phyloP scores from a whole-genome alignment of 2,329 filamentous ascomycete species.

The Dryadomyces sulphureus region DNA sequence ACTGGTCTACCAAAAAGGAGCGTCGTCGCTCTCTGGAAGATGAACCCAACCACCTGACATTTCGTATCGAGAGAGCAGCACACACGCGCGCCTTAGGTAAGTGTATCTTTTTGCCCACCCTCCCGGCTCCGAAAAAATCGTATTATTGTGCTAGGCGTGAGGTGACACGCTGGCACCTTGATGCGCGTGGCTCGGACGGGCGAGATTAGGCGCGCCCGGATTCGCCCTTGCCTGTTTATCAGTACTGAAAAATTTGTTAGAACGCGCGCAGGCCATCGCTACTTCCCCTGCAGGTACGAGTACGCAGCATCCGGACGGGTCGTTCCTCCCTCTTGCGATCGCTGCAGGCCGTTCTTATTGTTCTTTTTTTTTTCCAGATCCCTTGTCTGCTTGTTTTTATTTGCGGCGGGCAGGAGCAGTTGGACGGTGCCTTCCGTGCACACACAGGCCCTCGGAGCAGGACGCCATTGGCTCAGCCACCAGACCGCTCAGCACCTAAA shows the following conservation, averaged over 20 bases:
- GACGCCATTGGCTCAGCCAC: neutral
- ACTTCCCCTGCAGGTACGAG: neutral
- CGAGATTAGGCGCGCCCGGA: neutral
- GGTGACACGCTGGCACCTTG: neutral
- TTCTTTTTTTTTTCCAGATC: no score
- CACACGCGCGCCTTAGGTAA: conserved; percentile 19
- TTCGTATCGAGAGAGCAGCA: no score
- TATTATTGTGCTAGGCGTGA: neutral
- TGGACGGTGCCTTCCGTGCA: no score
- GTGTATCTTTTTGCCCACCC: conserved; percentile 13
- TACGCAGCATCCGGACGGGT: no score
- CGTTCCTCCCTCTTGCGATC: no score
- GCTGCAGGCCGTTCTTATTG: no score
- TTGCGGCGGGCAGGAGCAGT: no score
- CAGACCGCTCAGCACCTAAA: neutral
- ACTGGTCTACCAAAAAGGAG: conserved; percentile 5
- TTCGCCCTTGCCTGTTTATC: neutral
- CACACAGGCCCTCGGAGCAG: no score
- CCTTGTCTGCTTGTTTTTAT: no score
- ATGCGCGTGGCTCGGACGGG: neutral
- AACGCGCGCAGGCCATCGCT: neutral
- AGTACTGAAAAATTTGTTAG: neutral
- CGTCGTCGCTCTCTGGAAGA: neutral
- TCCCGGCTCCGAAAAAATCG: conserved; percentile 4
- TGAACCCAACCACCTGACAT: conserved; percentile 7